Evolutionary conservation across 2,329 filamentous ascomycete genomes (phyloP).

Genomic region (Cercospora nicotianae): DNA sequence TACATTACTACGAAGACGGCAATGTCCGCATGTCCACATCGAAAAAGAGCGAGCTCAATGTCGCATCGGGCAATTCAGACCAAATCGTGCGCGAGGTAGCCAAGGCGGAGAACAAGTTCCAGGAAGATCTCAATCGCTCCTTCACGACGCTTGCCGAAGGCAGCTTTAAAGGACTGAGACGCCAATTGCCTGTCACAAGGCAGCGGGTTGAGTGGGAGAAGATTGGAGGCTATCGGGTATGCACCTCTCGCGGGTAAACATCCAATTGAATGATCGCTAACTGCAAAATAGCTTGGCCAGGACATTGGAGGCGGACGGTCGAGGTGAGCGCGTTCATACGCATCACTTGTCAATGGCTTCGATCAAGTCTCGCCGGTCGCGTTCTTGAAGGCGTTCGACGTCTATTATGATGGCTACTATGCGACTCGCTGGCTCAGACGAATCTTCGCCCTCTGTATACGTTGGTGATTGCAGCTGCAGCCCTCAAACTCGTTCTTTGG

Average conservation of each 20-base stretch:
- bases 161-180: constrained; percentile 87
- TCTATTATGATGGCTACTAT: neutral
- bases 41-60: constrained; percentile 66
- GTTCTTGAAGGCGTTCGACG: neutral
- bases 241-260: constrained; percentile 19
- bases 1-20: constrained; percentile 99
- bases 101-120: constrained; percentile 81
- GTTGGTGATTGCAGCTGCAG: neutral
- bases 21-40: constrained; percentile 92
- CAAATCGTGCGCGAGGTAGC: constrained; percentile 78
- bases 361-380: neutral
- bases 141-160: constrained; percentile 89
- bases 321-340: constrained; percentile 29
- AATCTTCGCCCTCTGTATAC: neutral
- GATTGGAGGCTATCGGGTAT: constrained; percentile 84
- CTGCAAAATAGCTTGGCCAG: constrained; percentile 44
- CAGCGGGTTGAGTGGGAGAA: constrained; percentile 99
- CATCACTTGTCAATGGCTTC: neutral
- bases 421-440: neutral
- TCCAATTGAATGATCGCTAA: constrained; percentile 19
- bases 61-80: constrained; percentile 62
- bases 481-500: neutral
- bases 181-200: constrained; percentile 91
- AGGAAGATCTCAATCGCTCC: constrained; percentile 90
- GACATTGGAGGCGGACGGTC: constrained; percentile 53